Evolutionary conservation across 2,329 filamentous ascomycete species (phyloP).

Genomic region (Penicillium freii): DNA sequence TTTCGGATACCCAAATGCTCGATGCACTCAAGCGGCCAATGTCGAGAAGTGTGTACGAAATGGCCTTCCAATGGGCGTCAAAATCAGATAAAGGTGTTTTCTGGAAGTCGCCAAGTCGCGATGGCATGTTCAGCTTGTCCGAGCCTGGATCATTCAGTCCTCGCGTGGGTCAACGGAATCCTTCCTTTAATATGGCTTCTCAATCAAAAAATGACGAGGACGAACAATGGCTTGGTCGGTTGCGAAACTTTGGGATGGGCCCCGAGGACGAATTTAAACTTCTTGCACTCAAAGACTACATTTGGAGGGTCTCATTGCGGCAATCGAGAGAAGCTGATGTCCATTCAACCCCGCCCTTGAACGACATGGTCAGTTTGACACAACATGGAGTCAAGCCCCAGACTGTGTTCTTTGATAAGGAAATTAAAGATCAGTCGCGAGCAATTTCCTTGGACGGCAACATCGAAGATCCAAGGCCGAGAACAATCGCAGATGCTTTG

Average conservation of each 20-base stretch:
- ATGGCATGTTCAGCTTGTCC: conserved; percentile 67
- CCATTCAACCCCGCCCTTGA: conserved; percentile 50
- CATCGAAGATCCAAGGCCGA: conserved; percentile 50
- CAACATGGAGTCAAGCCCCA: conserved; percentile 76
- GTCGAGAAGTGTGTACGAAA: conserved; percentile 75
- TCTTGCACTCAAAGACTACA: conserved; percentile 80
- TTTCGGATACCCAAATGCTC: conserved; percentile 71
- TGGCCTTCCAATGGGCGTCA: conserved; percentile 79
- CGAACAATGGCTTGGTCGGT: conserved; percentile 82
- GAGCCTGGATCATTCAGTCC: conserved; percentile 56
- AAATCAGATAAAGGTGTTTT: conserved; percentile 80
- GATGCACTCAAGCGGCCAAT: conserved; percentile 81
- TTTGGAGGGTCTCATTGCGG: conserved; percentile 78
- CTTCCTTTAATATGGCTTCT: conserved; percentile 53
- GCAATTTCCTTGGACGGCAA: conserved; percentile 29
- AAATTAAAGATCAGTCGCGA: conserved; percentile 52
- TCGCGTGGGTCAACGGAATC: conserved; percentile 53
- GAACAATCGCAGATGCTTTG: conserved; percentile 86
- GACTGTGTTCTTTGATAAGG: conserved; percentile 89
- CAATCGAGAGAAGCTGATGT: conserved; percentile 55
- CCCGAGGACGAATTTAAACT: conserved; percentile 87
- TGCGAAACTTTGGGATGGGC: conserved; percentile 79
- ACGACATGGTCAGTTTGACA: conserved; percentile 71
- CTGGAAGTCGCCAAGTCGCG: conserved; percentile 74
- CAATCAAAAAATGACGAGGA: conserved; percentile 83